Percentiles rank a stretch among this genome's conserved stretches.
phyloP scores from a whole-genome alignment of 2,329 filamentous ascomycete genomes.

The Claviceps digitariae region DNA sequence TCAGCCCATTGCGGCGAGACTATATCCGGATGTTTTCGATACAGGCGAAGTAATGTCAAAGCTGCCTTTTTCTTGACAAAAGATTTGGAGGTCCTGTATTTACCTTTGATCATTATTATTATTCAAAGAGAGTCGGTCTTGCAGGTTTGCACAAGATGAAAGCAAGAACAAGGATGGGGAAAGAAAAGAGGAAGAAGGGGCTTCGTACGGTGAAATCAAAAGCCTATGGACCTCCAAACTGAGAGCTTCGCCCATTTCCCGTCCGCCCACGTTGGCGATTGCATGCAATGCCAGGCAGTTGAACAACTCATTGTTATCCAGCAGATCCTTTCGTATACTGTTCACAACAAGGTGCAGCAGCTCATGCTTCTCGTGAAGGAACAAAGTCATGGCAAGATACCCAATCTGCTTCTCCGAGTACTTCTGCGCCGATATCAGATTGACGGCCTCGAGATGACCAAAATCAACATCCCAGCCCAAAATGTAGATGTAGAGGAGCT shows the following conservation, averaged over 20 bases:
- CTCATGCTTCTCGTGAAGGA: conserved; percentile 94
- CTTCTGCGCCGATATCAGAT: conserved; percentile 89
- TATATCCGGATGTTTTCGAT: conserved; percentile 87
- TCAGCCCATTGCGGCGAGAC: conserved; percentile 96
- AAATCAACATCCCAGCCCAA: conserved; percentile 99
- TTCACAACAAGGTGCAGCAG: conserved; percentile 93
- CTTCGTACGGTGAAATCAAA: conserved; percentile 75
- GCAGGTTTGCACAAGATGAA: neutral
- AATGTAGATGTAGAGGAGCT: conserved; percentile 98
- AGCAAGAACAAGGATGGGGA: too few species aligned
- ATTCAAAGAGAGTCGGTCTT: too few species aligned
- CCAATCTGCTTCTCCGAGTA: conserved; percentile 99
- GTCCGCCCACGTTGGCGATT: conserved; percentile 91
- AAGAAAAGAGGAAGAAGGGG: neutral
- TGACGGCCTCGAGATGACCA: conserved; percentile 94
- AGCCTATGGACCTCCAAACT: conserved; percentile 85
- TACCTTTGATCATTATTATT: too few species aligned
- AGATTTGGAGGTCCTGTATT: conserved; percentile 57
- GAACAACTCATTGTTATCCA: conserved; percentile 93
- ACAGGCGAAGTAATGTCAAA: conserved; percentile 79
- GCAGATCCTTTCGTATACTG: conserved; percentile 89
- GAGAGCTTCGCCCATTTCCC: conserved; percentile 93
- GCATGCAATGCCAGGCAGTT: conserved; percentile 95
- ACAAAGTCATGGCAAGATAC: conserved; percentile 92
- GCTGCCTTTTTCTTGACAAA: conserved; percentile 99